Conservation (phyloP, 306 rosid species). For the Crotalaria pallida region DNA sequence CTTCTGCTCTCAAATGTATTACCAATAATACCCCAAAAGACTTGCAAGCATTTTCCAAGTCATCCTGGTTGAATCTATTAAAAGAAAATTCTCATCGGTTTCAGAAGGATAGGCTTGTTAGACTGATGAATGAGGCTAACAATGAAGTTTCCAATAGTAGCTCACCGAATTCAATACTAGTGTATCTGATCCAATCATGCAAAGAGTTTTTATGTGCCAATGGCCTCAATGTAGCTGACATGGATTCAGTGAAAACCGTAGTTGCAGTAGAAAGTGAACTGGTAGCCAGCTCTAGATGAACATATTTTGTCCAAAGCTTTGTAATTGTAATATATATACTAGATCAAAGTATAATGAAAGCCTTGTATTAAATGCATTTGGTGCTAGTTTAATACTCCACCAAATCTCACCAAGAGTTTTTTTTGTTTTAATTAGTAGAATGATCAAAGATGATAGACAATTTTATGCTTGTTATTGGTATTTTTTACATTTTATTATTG, state of each 20-base stretch:
- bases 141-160: conserved; percentile 31
- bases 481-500: background rate
- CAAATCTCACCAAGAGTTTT: background rate
- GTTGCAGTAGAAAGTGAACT: conserved; percentile 15
- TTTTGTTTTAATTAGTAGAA: background rate
- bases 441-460: background rate
- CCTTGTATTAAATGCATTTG: background rate
- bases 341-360: conserved; percentile 3
- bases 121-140: conserved; percentile 44
- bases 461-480: background rate
- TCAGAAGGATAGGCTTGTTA: conserved; percentile 39
- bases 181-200: conserved; percentile 51
- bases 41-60: conserved; percentile 51
- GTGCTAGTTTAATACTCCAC: background rate
- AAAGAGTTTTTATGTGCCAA: conserved; percentile 38
- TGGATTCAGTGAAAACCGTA: conserved; percentile 25
- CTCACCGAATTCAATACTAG: conserved; percentile 36
- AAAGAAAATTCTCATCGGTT: conserved; percentile 45
- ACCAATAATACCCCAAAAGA: conserved; percentile 29
- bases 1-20: conserved; percentile 52
- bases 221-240: conserved; percentile 11
- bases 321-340: conserved; percentile 14
- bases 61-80: conserved; percentile 62
- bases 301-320: background rate
- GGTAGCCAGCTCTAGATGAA: conserved; percentile 19